These are phyloP conservation scores for Aspergillus nidulans DNA, from an alignment of 495 filamentous ascomycete genomes.

Conservation along the genomic window DNA sequence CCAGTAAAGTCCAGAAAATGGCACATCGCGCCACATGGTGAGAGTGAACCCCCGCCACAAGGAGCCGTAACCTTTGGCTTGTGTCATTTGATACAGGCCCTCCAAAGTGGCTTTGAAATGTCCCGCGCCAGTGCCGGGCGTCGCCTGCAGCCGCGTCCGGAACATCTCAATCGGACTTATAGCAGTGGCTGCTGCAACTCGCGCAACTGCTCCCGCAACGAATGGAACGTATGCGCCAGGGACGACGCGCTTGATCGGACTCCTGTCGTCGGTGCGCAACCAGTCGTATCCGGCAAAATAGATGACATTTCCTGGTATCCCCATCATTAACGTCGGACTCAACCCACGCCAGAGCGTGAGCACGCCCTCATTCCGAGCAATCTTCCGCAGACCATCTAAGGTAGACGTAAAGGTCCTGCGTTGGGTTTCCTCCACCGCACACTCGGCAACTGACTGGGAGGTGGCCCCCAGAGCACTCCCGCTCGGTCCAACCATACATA, in stretches of 20 bases:
- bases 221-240: constrained; percentile 70
- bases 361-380: constrained; percentile 89
- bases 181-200: constrained; percentile 72
- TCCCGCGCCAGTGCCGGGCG: constrained; percentile 48
- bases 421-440: constrained; percentile 81
- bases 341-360: constrained; percentile 89
- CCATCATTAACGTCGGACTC: constrained; percentile 89
- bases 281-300: constrained; percentile 99
- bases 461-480: constrained; percentile 31
- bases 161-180: constrained; percentile 96
- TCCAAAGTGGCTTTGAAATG: constrained; percentile 70
- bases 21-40: constrained; percentile 94
- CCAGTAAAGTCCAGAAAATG: constrained; percentile 97
- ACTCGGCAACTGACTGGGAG: constrained; percentile 51
- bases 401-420: constrained; percentile 83
- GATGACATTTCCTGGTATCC: constrained; percentile 92
- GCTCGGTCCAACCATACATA: constrained; percentile 62
- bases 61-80: constrained; percentile 65
- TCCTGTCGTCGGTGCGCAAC: constrained; percentile 65
- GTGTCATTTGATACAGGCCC: constrained; percentile 75
- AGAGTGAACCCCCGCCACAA: constrained; percentile 91
- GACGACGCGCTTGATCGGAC: constrained; percentile 59
- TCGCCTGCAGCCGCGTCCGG: constrained; percentile 84
- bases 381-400: constrained; percentile 87
- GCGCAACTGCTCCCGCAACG: constrained; percentile 70